Evolutionary conservation across 805 yeast genomes (phyloP).

Genomic region (Saccharomycopsis babjevae): DNA sequence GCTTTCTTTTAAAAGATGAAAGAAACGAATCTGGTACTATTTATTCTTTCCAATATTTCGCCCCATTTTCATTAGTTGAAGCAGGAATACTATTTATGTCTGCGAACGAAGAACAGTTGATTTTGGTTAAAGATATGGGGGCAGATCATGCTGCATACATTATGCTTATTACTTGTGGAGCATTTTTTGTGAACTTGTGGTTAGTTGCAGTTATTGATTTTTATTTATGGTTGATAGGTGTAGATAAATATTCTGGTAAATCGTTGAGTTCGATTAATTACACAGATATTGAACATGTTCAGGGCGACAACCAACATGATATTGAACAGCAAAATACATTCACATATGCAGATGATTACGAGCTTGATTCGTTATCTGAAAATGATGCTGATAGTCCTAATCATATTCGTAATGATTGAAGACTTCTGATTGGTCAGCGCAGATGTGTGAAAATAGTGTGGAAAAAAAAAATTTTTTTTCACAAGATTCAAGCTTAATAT

Average conservation of each 20-base stretch:
- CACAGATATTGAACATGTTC: slow-evolving; percentile 4
- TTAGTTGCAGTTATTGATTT: slow-evolving; percentile 47
- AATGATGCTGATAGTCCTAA: not conserved
- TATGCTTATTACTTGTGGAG: slow-evolving; percentile 59
- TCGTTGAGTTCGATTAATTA: not conserved
- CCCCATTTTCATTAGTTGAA: slow-evolving; percentile 70
- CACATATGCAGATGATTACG: slow-evolving; percentile 1
- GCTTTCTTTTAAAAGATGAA: slow-evolving; percentile 61
- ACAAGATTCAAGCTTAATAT: not conserved
- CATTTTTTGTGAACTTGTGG: slow-evolving; percentile 63
- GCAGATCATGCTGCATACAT: slow-evolving; percentile 83
- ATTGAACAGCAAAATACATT: not conserved
- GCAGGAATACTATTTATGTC: slow-evolving; percentile 83
- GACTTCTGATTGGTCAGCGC: slow-evolving; percentile 3
- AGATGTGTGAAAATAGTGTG: not conserved
- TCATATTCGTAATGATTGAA: not conserved
- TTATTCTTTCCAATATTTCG: slow-evolving; percentile 70
- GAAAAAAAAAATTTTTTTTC: not conserved
- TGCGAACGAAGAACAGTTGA: slow-evolving; percentile 84
- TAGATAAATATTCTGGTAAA: slow-evolving; percentile 13
- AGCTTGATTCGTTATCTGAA: slow-evolving; percentile 9
- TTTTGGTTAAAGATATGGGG: slow-evolving; percentile 57
- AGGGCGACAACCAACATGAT: not conserved
- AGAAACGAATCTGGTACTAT: slow-evolving; percentile 37
- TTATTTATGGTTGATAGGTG: slow-evolving; percentile 36